Percentiles rank a stretch among this genome's conserved stretches.
These are phyloP conservation scores for Cochlearia excelsa DNA, from an alignment of 345 rosid genomes.

Conservation along the genomic window DNA sequence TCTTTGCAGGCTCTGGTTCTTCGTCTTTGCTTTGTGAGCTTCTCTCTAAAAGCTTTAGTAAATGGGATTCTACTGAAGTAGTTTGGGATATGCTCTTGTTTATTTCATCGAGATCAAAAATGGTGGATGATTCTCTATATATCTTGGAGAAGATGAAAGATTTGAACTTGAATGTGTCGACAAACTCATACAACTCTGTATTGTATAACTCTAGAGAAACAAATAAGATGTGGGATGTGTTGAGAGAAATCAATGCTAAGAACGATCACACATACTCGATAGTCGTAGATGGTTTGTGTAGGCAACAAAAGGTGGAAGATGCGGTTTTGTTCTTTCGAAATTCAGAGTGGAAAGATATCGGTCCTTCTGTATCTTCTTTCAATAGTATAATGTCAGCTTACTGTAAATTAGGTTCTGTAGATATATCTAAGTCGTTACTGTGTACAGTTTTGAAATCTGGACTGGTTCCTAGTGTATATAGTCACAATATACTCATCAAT, in stretches of 20 bases:
- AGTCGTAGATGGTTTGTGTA: slow-evolving; percentile 63
- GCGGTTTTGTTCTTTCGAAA: slow-evolving; percentile 51
- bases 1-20: slow-evolving; percentile 62
- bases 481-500: slow-evolving; percentile 76
- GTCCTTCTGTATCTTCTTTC: slow-evolving; percentile 63
- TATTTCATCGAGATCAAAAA: slow-evolving; percentile 58
- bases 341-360: slow-evolving; percentile 43
- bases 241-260: slow-evolving; percentile 42
- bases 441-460: slow-evolving; percentile 72
- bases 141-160: slow-evolving; percentile 72
- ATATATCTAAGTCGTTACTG: slow-evolving; percentile 61
- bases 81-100: slow-evolving; percentile 76
- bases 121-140: slow-evolving; percentile 70
- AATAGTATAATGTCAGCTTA: slow-evolving; percentile 67
- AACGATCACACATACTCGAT: slow-evolving; percentile 60
- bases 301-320: slow-evolving; percentile 56
- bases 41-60: slow-evolving; percentile 45
- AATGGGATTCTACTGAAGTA: slow-evolving; percentile 48
- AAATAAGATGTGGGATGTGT: slow-evolving; percentile 60
- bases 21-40: slow-evolving; percentile 57
- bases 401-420: slow-evolving; percentile 64
- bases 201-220: slow-evolving; percentile 65
- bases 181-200: slow-evolving; percentile 59
- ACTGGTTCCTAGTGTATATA: slow-evolving; percentile 59
- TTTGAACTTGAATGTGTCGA: slow-evolving; percentile 47